Evolutionary conservation across 345 rosid species (phyloP), one percentile per base, ranked within the genome.

Genomic region (Draba incana): DNA sequence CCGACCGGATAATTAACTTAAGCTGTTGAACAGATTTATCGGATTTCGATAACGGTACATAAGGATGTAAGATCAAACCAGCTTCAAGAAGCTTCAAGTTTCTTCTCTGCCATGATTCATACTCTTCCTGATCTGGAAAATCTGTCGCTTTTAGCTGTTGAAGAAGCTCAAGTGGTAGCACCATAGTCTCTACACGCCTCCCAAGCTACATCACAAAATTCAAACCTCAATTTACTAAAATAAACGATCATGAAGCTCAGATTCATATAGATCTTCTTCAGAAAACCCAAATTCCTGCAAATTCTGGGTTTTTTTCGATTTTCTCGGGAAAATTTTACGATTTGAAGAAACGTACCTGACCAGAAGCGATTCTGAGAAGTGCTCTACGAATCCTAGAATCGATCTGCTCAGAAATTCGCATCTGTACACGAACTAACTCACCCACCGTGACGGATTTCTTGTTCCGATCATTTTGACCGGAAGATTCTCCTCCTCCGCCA

Each of bases 321-420:
- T 63, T 56, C 51, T 15, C 13, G 42, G 30, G 41, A 42, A 62
- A 52, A 2, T 43, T 8, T 20, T 20, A 13, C 37, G 50, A 23
- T 43, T 31, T 33, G 37, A 63, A 28, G 50, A 62, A 57, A 53
- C 75, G 52, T 41, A 92, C 99, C 93, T 94, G 96, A 50, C 90
- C 88, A 67, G 96, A 87, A 58, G 99, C 84, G 46, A 91, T 80
- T 71, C 97, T 83, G 48, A 94, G 76, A 12, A 91, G 83, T 8
- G 98, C 96, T 77, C 90, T 84, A 51, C 99, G 70, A 62, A 94
- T 87, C 80, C 97, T 83, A 13, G 92, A 89, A 76, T 94, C 99
- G n/a, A 77, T 54, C 75, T 81, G 86, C 81, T 91, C 96, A 0
- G 91, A 79, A 5, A 94, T 82, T 45, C 86, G 79, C 96, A 94